Evolutionary conservation across 352 stramenopile species (phyloP), one percentile per base, ranked within the genome.

Genomic region (Globisporangium uncinulatum): DNA sequence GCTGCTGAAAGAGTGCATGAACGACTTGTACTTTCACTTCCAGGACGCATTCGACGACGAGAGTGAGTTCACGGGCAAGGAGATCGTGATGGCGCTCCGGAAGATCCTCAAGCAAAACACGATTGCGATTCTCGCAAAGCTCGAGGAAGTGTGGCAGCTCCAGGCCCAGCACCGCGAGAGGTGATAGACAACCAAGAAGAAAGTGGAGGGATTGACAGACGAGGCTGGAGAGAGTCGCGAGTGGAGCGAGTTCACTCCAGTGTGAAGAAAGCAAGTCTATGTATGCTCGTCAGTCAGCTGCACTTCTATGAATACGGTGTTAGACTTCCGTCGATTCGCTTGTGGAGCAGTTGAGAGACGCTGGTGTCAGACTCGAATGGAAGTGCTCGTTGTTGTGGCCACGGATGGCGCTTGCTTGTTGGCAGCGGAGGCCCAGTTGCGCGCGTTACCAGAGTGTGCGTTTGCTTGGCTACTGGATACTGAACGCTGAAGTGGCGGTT

Each of bases 61-160:
- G 20, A 79, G 70, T 3, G 83, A 92, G 62, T 92, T 91, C 54
- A 89, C 80, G 9, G 83, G 83, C 32, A 89, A 89, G 54, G 83
- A 92, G 56, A 85, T 89, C 59, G 80, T 89, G 59, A 87, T 84
- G 67, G 79, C 81, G 6, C 86, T 89, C 48, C 70, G 83, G 51
- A 90, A 91, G 65, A 86, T 92, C 57, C 67, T 92, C 42, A 92
- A 92, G 66, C 83, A 92, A 50, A 87, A 90, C 54, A 92, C 83
- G 36, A 83, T 87, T 66, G 76, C 83, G 43, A 88, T 92, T 24
- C 69, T 92, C 20, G 62, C 68, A 14, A 84, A 86, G 41, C 66
- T 92, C 19, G 76, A 92, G 54, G 74, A 87, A 57, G 87, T 89
- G 44, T 89, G 81, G 67, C 70, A 87, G 21, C 64, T 75, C 11